Evolutionary conservation across 768 basidiomycete genomes (phyloP).

Genomic region (Phaeotremella skinneri): DNA sequence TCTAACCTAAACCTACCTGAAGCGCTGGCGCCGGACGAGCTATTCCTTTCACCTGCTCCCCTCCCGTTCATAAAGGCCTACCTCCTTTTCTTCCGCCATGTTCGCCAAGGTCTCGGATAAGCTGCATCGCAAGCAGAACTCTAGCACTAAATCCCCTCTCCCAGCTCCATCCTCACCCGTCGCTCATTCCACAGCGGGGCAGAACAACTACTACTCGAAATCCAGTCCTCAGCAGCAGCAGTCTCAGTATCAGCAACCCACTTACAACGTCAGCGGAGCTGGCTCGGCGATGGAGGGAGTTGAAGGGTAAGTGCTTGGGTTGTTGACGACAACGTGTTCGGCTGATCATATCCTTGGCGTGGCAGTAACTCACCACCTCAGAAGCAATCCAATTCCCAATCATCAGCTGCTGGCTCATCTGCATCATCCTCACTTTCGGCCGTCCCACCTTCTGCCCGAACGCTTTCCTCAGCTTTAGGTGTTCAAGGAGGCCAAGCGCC

Average conservation of each 20-base stretch:
- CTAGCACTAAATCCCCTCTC: conserved; percentile 12
- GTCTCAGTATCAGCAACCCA: not conserved
- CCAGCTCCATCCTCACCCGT: not conserved
- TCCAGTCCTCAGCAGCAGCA: conserved; percentile 4
- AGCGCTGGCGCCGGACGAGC: too few relatives aligned
- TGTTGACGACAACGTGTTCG: not conserved
- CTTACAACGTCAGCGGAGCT: conserved; percentile 6
- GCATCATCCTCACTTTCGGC: conserved; percentile 33
- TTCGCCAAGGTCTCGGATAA: conserved; percentile 46
- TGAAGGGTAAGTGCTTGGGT: conserved; percentile 21
- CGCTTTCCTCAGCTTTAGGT: conserved; percentile 31
- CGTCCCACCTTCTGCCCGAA: conserved; percentile 23
- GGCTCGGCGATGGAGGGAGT: conserved; percentile 29
- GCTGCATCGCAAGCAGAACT: conserved; percentile 41
- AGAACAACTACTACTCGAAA: not conserved
- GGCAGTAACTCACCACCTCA: conserved; percentile 3
- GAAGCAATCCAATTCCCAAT: conserved; percentile 8
- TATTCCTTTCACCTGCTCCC: not conserved
- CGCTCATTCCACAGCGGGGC: not conserved
- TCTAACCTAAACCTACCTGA: not conserved
- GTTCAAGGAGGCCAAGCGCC: conserved; percentile 10
- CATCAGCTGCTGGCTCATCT: conserved; percentile 29
- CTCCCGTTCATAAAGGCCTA: not conserved
- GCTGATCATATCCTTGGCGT: not conserved
- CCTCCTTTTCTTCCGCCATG: conserved; percentile 21